Evolutionary conservation across 2,329 filamentous ascomycete species (phyloP).

Genomic region (Fusarium dimerum): DNA sequence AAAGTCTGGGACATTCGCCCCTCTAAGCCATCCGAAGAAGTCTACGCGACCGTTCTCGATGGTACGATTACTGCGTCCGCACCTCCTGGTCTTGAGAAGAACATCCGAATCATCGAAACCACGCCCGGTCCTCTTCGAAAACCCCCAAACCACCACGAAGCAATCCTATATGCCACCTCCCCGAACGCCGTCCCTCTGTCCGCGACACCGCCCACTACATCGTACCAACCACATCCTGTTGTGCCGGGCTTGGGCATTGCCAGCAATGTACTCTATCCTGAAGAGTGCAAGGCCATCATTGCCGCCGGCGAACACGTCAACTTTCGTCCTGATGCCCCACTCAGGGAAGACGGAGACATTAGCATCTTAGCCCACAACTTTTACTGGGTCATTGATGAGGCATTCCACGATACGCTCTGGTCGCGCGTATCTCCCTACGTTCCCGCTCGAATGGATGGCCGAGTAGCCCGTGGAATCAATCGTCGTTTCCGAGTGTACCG

Average conservation of each 20-base stretch:
- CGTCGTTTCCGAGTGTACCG: constrained; percentile 71
- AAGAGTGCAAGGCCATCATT: constrained; percentile 67
- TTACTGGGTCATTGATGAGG: constrained; percentile 68
- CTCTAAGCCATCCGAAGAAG: constrained; percentile 40
- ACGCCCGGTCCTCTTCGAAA: constrained; percentile 62
- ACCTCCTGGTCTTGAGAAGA: constrained; percentile 37
- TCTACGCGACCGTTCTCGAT: constrained; percentile 61
- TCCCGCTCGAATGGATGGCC: constrained; percentile 55
- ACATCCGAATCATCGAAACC: constrained; percentile 61
- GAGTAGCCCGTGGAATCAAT: constrained; percentile 63
- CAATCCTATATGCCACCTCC: constrained; percentile 62
- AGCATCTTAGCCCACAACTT: constrained; percentile 73
- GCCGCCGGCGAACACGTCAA: constrained; percentile 65
- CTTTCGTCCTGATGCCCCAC: constrained; percentile 67
- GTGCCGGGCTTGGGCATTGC: constrained; percentile 64
- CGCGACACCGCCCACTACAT: constrained; percentile 45
- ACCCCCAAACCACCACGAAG: constrained; percentile 67
- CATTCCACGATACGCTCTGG: constrained; percentile 66
- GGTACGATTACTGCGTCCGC: constrained; percentile 50
- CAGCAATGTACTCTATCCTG: constrained; percentile 58
- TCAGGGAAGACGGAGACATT: constrained; percentile 64
- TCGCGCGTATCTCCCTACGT: constrained; percentile 59
- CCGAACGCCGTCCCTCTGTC: constrained; percentile 58
- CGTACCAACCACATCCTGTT: constrained; percentile 59
- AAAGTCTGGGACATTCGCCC: constrained; percentile 61